phyloP scores from a whole-genome alignment of 2,329 filamentous ascomycete species.

The Xylaria sp. region DNA sequence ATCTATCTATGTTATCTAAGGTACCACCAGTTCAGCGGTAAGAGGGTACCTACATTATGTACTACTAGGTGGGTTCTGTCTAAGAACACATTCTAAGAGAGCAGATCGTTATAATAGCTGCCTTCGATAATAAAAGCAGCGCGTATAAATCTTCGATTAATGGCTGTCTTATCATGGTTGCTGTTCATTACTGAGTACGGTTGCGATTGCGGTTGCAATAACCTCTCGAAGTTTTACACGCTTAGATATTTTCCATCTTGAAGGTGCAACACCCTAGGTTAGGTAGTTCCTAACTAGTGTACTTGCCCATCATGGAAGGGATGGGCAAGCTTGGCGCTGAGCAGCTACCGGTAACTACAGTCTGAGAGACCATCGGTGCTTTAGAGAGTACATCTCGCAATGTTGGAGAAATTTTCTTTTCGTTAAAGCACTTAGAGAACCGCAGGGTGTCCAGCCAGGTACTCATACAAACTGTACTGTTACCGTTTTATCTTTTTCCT shows the following conservation, averaged over 20 bases:
- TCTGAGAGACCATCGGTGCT: not conserved
- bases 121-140: not conserved
- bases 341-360: not conserved
- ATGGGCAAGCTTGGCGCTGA: not conserved
- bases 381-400: not conserved
- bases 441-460: not conserved
- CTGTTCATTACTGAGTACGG: not conserved
- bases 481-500: constrained; percentile 71
- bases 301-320: constrained; percentile 5
- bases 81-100: not conserved
- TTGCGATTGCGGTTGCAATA: constrained; percentile 1
- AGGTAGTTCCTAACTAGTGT: not conserved
- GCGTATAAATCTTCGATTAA: not conserved
- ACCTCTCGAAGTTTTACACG: not conserved
- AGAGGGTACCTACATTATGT: not conserved
- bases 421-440: not conserved
- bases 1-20: too few species aligned
- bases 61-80: not conserved
- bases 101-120: not conserved
- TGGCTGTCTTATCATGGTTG: not conserved
- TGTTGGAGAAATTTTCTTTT: not conserved
- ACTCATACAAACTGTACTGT: constrained; percentile 38
- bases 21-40: too few species aligned
- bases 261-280: not conserved
- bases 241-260: constrained; percentile 2